phyloP scores from a whole-genome alignment of 225 moss, liverwort and hornwort genomes.

The Bryoerythrophyllum caledonicum region DNA sequence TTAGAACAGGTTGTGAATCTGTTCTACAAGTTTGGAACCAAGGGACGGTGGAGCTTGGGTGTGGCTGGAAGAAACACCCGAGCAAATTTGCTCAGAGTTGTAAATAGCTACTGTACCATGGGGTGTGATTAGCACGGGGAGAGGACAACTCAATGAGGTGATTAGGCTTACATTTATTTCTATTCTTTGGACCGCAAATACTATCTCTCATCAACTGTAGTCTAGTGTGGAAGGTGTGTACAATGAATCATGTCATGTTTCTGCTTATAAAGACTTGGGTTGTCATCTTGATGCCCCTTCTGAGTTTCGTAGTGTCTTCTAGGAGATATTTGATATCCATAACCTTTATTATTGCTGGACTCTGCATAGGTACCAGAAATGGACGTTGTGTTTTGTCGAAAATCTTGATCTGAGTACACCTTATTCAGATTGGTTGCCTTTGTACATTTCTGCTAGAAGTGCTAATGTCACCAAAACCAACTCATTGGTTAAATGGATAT shows the following conservation, averaged over 20 bases:
- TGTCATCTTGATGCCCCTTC: slow-evolving; percentile 23
- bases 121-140: slow-evolving; percentile 34
- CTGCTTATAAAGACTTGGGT: slow-evolving; percentile 29
- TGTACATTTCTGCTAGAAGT: no score
- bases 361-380: no score
- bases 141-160: slow-evolving; percentile 30
- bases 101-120: slow-evolving; percentile 76
- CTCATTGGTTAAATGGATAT: no score
- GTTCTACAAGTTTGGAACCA: no score
- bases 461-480: no score
- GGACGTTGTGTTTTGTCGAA: not conserved
- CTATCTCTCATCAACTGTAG: slow-evolving; percentile 42
- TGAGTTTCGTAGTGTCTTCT: slow-evolving; percentile 17
- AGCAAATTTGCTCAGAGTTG: slow-evolving; percentile 49
- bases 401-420: not conserved
- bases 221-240: slow-evolving; percentile 52
- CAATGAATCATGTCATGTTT: slow-evolving; percentile 49
- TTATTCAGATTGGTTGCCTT: no score
- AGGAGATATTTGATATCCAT: slow-evolving; percentile 4
- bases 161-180: slow-evolving; percentile 48
- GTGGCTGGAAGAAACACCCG: slow-evolving; percentile 38
- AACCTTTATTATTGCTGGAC: not conserved
- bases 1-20: slow-evolving; percentile 34
- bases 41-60: slow-evolving; percentile 33
- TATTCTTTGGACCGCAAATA: slow-evolving; percentile 48